Conservation (phyloP, 2,329 filamentous ascomycete genomes). For the Sarocladium brachiariae region DNA sequence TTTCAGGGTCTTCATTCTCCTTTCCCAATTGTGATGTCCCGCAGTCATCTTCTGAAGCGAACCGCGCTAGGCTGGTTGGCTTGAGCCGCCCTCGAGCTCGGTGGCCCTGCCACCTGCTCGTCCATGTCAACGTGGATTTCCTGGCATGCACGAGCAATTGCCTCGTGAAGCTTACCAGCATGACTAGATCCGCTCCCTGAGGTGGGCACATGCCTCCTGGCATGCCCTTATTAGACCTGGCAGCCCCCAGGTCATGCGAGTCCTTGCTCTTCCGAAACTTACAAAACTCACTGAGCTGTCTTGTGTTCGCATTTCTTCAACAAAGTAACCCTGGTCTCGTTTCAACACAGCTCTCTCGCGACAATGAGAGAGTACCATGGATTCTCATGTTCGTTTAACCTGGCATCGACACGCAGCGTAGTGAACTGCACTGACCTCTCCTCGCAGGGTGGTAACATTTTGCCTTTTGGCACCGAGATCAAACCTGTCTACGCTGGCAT, state of each 20-base stretch:
- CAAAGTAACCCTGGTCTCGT: slow-evolving; percentile 12
- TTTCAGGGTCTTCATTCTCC: slow-evolving; percentile 1
- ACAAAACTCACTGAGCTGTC: not conserved
- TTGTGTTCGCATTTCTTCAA: slow-evolving; percentile 13
- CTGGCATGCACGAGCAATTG: slow-evolving; percentile 6
- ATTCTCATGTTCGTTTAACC: slow-evolving; percentile 47
- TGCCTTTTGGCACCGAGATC: slow-evolving; percentile 36
- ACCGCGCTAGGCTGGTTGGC: not conserved
- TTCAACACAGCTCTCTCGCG: slow-evolving; percentile 20
- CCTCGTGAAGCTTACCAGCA: not conserved
- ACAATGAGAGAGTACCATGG: slow-evolving; percentile 66
- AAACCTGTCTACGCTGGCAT: slow-evolving; percentile 48
- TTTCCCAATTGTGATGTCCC: not conserved
- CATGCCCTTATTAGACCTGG: not conserved
- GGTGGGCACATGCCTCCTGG: slow-evolving; percentile 5
- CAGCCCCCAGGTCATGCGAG: slow-evolving; percentile 7
- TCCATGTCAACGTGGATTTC: not conserved
- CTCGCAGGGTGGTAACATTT: slow-evolving; percentile 51
- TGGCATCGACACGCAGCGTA: not conserved
- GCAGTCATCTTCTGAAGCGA: not conserved
- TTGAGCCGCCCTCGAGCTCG: not conserved
- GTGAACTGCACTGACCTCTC: slow-evolving; percentile 17
- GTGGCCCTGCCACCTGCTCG: not conserved
- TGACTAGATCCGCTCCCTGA: not conserved
- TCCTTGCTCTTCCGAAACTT: slow-evolving; percentile 14